Evolutionary conservation across 768 basidiomycete species (phyloP).

Genomic region (Lactarius sp.): DNA sequence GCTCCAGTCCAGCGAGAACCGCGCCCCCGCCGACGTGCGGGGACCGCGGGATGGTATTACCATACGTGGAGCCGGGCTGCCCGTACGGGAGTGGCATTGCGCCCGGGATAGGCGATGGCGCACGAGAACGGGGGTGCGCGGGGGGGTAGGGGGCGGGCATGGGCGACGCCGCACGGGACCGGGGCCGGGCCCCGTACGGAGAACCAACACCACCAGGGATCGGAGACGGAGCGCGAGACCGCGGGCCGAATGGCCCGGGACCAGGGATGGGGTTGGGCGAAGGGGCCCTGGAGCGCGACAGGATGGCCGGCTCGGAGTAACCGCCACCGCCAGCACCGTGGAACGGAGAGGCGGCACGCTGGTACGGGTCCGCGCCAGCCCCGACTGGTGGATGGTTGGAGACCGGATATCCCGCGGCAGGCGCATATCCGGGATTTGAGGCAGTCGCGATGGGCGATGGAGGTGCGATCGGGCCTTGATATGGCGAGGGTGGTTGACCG

Average conservation of each 20-base stretch:
- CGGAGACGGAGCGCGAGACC: constrained; percentile 48
- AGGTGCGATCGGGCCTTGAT: constrained; percentile 17
- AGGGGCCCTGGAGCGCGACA: constrained; percentile 39
- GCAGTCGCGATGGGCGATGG: constrained; percentile 18
- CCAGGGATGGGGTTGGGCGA: constrained; percentile 45
- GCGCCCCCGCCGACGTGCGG: constrained; percentile 18
- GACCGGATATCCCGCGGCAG: constrained; percentile 14
- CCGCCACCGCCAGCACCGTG: constrained; percentile 33
- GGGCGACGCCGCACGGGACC: constrained; percentile 25
- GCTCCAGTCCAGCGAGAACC: neutral
- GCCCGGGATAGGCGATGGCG: constrained; percentile 21
- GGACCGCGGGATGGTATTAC: constrained; percentile 15
- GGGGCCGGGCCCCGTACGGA: constrained; percentile 22
- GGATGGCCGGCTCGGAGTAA: constrained; percentile 30
- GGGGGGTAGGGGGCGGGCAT: constrained; percentile 23
- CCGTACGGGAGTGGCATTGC: constrained; percentile 18
- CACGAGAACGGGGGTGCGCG: constrained; percentile 21
- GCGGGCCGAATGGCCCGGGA: constrained; percentile 8
- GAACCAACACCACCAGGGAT: constrained; percentile 40
- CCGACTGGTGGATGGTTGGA: constrained; percentile 10
- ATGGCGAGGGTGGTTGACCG: constrained; percentile 26
- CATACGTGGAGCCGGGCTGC: constrained; percentile 15
- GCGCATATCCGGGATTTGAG: constrained; percentile 18
- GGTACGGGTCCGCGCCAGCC: constrained; percentile 16
- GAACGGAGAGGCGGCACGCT: constrained; percentile 36